Base-by-base conservation (phyloP, 257 asterid genomes). In the Gardenia jasminoides region DNA sequence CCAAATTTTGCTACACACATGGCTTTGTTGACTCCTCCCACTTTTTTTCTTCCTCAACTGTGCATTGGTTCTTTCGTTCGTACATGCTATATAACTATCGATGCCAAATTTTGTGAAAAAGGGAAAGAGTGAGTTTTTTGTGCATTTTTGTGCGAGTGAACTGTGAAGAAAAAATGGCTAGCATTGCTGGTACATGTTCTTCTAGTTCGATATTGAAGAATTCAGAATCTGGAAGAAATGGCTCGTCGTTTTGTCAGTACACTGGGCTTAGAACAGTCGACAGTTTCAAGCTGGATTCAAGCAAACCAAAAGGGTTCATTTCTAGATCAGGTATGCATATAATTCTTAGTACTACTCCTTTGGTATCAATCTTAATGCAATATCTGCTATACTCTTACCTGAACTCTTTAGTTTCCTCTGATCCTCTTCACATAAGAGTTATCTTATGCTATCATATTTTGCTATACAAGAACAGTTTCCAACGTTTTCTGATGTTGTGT, bases 231-330 rank as follows among this genome's bases (percentile, higher is more conserved):
- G 43, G 81, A 68, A 78, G 81, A 77, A 81, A 80, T 82, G 91
- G 90, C 54, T 80, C 79, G 71, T 84, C 87, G 0, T 58, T 86
- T 54, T 58, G 74, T 67, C 93, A 83, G 54, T 87, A 64, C 31
- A 82, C n/a, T 80, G 95, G 91, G 20, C 88, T 87, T 48, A 87
- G 80, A 82, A 71, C 86, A n/a, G 75, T 71, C 54, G 89, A 87
- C 52, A 61, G 75, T 33, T 61, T 77, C 58, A 82, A 83, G 76
- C 2, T 76, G 72, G 73, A 75, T 68, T 75, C 73, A 17, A 43
- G 26, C 3, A 80, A 70, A 54, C 76, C 58, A 67, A 75, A 75
- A 22, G 50, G 77, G 31, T 62, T 62, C 65, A 9, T 13, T 44
- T 61, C 72, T 11, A 72, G 8, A 46, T 79, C 82, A 61, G 82